Conservation (phyloP, 1,284 basidiomycete species). For the Pascua sp. region DNA sequence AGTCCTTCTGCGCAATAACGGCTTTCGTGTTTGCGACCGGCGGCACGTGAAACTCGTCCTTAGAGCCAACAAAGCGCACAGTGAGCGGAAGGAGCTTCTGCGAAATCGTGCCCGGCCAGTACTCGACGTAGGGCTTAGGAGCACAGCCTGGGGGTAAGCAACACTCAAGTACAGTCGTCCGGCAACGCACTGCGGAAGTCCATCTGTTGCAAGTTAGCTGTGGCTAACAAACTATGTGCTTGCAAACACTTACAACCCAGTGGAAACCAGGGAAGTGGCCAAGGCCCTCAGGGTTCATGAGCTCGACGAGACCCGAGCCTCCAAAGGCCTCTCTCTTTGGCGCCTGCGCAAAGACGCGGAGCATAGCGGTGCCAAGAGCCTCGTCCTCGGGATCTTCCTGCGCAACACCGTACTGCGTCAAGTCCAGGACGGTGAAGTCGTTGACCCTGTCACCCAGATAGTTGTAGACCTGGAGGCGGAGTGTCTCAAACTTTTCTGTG, state of each 20-base stretch:
- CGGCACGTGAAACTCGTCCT: conserved; percentile 1
- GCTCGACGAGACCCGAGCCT: conserved; percentile 1
- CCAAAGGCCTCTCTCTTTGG: conserved; percentile 16
- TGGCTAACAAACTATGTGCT: too few species aligned
- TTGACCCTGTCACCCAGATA: conserved; percentile 1
- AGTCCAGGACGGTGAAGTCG: conserved; percentile 12
- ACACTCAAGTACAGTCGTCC: not conserved
- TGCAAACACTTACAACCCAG: not conserved
- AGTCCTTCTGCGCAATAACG: conserved; percentile 7
- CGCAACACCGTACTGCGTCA: conserved; percentile 26
- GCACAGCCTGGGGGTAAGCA: not conserved
- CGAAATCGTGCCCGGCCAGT: conserved; percentile 17
- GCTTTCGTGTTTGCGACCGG: not conserved
- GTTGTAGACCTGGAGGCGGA: conserved; percentile 20
- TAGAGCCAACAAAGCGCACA: conserved; percentile 10
- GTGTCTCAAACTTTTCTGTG: conserved; percentile 22
- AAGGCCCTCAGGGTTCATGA: conserved; percentile 19
- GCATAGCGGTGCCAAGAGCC: conserved; percentile 21
- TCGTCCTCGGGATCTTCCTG: conserved; percentile 19
- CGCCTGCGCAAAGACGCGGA: conserved; percentile 29
- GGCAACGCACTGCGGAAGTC: conserved; percentile 2
- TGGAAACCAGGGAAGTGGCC: conserved; percentile 24
- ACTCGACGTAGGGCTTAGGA: conserved; percentile 18
- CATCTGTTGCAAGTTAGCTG: not conserved
- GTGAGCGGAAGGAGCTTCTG: conserved; percentile 10